Conservation (phyloP, 441 rosid genomes). For the Theobroma grandiflorum region DNA sequence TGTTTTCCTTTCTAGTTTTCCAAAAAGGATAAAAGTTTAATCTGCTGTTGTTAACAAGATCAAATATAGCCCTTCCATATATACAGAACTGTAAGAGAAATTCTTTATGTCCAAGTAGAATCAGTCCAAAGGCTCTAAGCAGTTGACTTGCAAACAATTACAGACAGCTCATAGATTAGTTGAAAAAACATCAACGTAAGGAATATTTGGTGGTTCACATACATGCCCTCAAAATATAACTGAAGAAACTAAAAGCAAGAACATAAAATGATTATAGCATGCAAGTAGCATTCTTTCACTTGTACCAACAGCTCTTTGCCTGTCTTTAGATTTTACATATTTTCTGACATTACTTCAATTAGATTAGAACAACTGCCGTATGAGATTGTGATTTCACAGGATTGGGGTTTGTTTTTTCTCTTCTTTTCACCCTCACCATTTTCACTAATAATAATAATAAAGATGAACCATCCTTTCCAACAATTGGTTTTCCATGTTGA, state of each 20-base stretch:
- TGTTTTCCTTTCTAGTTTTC: background rate
- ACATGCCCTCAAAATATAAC: background rate
- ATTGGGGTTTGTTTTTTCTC: too few species aligned
- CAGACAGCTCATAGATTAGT: constrained; percentile 1
- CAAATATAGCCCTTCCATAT: too few species aligned
- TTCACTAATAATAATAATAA: background rate
- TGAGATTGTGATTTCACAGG: too few species aligned
- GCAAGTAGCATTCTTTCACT: too few species aligned
- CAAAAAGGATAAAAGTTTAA: too few species aligned
- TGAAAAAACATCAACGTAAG: background rate
- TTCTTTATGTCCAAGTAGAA: background rate
- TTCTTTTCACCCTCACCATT: background rate
- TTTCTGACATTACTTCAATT: too few species aligned
- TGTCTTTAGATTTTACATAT: too few species aligned
- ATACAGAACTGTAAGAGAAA: background rate
- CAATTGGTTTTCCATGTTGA: too few species aligned
- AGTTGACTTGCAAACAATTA: background rate
- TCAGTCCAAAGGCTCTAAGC: background rate
- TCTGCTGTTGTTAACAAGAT: background rate
- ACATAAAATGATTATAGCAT: background rate
- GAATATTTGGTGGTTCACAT: background rate
- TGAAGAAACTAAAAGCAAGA: background rate
- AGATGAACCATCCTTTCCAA: too few species aligned
- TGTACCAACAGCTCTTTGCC: background rate
- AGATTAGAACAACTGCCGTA: too few species aligned